These are phyloP conservation scores for Globisporangium emineosum DNA, from an alignment of 352 stramenopile genomes.

Conservation along the genomic window DNA sequence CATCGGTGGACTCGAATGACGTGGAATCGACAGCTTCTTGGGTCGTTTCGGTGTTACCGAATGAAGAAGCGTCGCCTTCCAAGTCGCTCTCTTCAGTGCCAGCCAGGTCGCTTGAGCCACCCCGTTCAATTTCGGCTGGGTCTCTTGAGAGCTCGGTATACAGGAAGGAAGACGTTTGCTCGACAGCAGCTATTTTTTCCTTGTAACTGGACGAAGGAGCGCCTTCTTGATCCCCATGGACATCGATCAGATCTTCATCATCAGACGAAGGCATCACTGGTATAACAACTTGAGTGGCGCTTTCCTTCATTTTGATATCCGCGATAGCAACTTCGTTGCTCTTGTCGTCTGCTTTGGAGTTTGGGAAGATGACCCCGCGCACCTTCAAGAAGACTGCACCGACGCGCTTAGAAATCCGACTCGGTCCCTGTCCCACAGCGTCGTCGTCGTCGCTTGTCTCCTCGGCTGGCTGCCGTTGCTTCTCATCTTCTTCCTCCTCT, in stretches of 20 bases:
- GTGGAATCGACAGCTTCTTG: neutral
- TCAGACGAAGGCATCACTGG: neutral
- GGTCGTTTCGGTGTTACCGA: neutral
- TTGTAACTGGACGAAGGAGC: neutral
- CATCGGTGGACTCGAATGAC: neutral
- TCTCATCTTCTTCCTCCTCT: neutral
- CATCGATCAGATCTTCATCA: neutral
- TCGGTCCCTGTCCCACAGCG: neutral
- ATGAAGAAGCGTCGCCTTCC: neutral
- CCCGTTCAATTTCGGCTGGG: neutral
- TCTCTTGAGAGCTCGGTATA: neutral
- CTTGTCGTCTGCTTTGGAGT: neutral
- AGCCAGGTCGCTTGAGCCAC: neutral
- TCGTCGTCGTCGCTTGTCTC: neutral
- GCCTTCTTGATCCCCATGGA: neutral
- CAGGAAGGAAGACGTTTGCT: neutral
- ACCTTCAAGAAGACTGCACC: slow-evolving; percentile 2
- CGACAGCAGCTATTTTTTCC: neutral
- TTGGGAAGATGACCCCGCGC: neutral
- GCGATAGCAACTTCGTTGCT: neutral
- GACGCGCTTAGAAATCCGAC: neutral
- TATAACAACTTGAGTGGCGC: too few species aligned
- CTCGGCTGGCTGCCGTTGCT: neutral
- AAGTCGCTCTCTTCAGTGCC: neutral
- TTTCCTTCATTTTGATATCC: neutral